Percentiles rank a stretch among this genome's conserved stretches.
These are phyloP conservation scores for Babjeviella inositovora DNA, from an alignment of 805 yeast genomes.

Conservation along the genomic window DNA sequence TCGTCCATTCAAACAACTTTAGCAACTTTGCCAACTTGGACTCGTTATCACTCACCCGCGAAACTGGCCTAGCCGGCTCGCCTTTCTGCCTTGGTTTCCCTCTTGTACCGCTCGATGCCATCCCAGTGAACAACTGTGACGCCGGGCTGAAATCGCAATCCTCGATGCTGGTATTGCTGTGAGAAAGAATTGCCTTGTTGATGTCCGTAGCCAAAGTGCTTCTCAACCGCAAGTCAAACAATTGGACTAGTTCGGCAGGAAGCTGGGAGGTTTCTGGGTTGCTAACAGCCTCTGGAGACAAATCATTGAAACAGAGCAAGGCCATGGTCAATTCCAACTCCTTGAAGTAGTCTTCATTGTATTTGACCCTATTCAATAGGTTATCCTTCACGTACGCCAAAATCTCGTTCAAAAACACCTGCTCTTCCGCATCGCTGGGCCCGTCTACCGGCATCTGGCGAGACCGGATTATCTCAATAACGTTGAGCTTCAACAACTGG, in stretches of 20 bases:
- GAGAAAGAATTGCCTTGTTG: constrained; percentile 48
- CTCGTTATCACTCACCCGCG: too few relatives aligned
- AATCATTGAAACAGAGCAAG: constrained; percentile 35
- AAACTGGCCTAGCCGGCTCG: too few relatives aligned
- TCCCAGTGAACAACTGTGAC: too few relatives aligned
- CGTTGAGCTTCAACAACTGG: constrained; percentile 53
- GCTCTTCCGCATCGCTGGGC: constrained; percentile 12
- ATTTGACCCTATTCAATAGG: constrained; percentile 43
- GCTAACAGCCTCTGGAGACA: constrained; percentile 3
- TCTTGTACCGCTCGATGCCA: too few relatives aligned
- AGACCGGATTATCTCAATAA: constrained; percentile 71
- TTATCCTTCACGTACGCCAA: constrained; percentile 46
- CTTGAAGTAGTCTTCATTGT: constrained; percentile 39
- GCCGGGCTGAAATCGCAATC: too few relatives aligned
- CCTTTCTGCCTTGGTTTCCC: too few relatives aligned
- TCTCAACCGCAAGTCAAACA: constrained; percentile 46
- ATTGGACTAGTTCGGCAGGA: constrained; percentile 35
- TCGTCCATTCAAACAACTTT: too few relatives aligned
- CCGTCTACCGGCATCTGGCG: neutral
- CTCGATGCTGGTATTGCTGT: constrained; percentile 10
- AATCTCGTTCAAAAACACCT: constrained; percentile 32
- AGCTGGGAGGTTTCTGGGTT: constrained; percentile 15
- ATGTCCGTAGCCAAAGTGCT: constrained; percentile 53
- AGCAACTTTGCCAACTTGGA: too few relatives aligned
- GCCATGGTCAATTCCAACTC: constrained; percentile 81